Percentiles rank a stretch among this genome's conserved stretches.
These are phyloP conservation scores for Beauveria caledonica DNA, from an alignment of 2,329 filamentous ascomycete genomes.

Conservation along the genomic window DNA sequence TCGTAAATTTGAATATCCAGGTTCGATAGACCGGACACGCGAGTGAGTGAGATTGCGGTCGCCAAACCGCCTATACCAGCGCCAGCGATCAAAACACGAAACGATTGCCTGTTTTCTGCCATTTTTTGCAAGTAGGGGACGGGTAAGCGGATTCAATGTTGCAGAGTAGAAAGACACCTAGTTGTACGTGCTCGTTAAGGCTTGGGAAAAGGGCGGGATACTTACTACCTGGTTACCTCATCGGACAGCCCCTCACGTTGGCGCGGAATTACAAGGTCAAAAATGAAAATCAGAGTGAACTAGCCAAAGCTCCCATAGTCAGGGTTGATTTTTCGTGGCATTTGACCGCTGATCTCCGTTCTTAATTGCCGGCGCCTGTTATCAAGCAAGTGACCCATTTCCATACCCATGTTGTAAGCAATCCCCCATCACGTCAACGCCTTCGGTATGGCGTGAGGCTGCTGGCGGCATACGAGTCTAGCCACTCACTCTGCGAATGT, in stretches of 20 bases:
- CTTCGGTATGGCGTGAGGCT: slow-evolving; percentile 10
- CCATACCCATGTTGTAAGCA: neutral
- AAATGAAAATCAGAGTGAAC: no score
- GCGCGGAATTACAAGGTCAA: neutral
- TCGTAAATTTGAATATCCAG: slow-evolving; percentile 40
- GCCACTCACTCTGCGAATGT: neutral
- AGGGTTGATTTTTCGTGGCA: no score
- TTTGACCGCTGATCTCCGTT: no score
- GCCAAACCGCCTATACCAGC: slow-evolving; percentile 31
- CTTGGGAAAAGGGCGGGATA: neutral
- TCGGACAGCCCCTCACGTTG: neutral
- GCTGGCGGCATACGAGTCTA: neutral
- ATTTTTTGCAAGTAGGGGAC: neutral
- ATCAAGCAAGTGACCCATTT: neutral
- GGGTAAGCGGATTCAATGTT: no score
- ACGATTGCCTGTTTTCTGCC: neutral
- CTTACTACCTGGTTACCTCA: neutral
- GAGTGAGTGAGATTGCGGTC: slow-evolving; percentile 35
- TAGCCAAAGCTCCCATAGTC: neutral
- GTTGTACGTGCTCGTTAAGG: neutral
- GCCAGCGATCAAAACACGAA: slow-evolving; percentile 14
- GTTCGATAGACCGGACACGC: slow-evolving; percentile 26
- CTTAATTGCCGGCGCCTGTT: neutral
- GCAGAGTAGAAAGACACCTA: neutral
- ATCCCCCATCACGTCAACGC: slow-evolving; percentile 13